Evolutionary conservation across 1,139 yeast genomes (phyloP).

Genomic region (Kazachstania sp.): DNA sequence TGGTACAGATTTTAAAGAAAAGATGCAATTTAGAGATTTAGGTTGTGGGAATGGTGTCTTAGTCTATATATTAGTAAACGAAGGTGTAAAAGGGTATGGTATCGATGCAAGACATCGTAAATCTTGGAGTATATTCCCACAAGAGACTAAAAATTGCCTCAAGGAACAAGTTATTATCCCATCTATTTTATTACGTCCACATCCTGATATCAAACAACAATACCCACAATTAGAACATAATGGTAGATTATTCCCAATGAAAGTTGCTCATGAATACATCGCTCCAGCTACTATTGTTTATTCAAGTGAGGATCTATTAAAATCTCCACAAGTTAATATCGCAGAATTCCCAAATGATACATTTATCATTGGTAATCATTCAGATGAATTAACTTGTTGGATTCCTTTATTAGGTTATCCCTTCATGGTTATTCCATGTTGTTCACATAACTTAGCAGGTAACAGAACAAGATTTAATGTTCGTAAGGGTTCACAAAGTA

Average conservation of each 20-base stretch:
- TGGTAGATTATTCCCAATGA: constrained; percentile 53
- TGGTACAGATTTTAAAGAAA: constrained; percentile 32
- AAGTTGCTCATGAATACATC: constrained; percentile 33
- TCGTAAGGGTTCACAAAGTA: constrained; percentile 12
- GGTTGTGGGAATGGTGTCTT: constrained; percentile 95
- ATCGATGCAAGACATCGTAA: constrained; percentile 86
- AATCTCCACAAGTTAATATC: constrained; percentile 54
- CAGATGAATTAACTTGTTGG: constrained; percentile 95
- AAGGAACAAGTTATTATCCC: constrained; percentile 79
- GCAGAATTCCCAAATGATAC: constrained; percentile 62
- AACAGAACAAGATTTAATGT: constrained; percentile 50
- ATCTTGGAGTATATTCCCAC: constrained; percentile 74
- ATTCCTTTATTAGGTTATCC: constrained; percentile 81
- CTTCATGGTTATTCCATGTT: constrained; percentile 89
- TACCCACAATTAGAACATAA: constrained; percentile 50
- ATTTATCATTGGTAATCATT: constrained; percentile 87
- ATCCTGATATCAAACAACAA: constrained; percentile 47
- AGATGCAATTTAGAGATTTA: constrained; percentile 71
- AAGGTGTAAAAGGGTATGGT: constrained; percentile 78
- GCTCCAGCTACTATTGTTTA: constrained; percentile 31
- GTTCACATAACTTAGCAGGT: constrained; percentile 82
- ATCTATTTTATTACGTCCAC: constrained; percentile 56
- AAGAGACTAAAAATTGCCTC: constrained; percentile 46
- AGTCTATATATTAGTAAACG: constrained; percentile 64
- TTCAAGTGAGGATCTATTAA: constrained; percentile 35